Base-by-base conservation (phyloP, 2,329 filamentous ascomycete genomes). In the Plenodomus tracheiphilus region DNA sequence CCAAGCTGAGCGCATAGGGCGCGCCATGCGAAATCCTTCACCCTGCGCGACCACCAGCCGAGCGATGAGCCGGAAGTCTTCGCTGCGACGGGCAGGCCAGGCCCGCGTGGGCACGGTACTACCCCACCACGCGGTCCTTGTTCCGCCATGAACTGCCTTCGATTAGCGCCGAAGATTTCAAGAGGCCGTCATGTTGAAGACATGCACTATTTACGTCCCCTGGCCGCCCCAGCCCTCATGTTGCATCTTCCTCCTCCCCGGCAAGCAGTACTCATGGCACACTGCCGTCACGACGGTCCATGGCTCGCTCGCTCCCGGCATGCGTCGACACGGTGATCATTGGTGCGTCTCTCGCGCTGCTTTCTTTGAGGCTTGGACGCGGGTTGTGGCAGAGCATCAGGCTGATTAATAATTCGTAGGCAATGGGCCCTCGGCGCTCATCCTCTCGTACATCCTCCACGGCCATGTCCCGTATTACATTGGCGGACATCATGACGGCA, bases 381-480 rank as follows among this genome's bases (percentile, higher is more conserved):
- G 13, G 13, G 28, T 4, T 11, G 28, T 32, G 28, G 11, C 6
- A 15, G 18, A 19, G 25, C 28, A 28, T 13, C 20, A 25, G 20
- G 59, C 64, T 71, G 52, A 69, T 61, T 56, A 60, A 61, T 61
- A 43, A 50, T 49, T n/a, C 9, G 19, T 55, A 84, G 83, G 83
- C 62, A 84, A 83, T 64, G 83, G 83, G 47, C 83, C 83, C 39
- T 82, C 83, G 42, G 80, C 83, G 43, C 75, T 85, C 70, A 81
- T 85, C 57, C 74, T 85, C 30, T 84, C 81, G 39, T 85, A 82
- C 65, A 83, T 85, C 37, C 77, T 85, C 21, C 82, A 85, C 67
- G 83, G 83, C 32, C 75, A 85, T 60, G 73, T 84, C 44, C 83
- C 83, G 4, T 79, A 77, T 61, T 85, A 85, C 59, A 69, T 76